phyloP scores from a whole-genome alignment of 2,329 filamentous ascomycete genomes.

The Penicillium sp. region DNA sequence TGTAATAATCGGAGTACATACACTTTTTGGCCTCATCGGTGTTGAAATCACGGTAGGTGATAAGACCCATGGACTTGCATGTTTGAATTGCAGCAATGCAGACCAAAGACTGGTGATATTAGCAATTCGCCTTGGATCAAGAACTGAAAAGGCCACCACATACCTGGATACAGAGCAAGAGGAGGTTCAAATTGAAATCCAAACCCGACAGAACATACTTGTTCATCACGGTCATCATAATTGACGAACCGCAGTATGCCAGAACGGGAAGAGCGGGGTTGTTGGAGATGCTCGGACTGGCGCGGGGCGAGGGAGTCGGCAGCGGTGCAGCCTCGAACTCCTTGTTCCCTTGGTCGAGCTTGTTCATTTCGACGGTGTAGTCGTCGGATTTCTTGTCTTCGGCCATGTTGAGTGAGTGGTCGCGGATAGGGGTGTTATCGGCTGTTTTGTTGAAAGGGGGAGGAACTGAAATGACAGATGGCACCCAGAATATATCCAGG shows the following conservation, averaged over 20 bases:
- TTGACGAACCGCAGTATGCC: conserved; percentile 92
- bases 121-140: conserved; percentile 9
- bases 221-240: conserved; percentile 99
- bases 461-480: conserved; percentile 3
- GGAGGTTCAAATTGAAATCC: conserved; percentile 94
- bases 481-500: conserved; percentile 1
- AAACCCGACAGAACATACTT: conserved; percentile 94
- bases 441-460: conserved; percentile 1
- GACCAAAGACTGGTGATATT: conserved; percentile 68
- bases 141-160: conserved; percentile 29
- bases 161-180: conserved; percentile 91
- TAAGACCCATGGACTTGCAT: conserved; percentile 78
- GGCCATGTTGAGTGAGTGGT: conserved; percentile 60
- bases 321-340: conserved; percentile 44
- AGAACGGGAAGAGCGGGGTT: conserved; percentile 78
- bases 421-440: conserved; percentile 8
- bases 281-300: conserved; percentile 59
- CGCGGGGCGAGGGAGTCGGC: conserved; percentile 37
- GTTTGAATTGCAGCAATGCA: conserved; percentile 81
- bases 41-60: conserved; percentile 83
- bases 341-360: conserved; percentile 54
- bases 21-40: conserved; percentile 88
- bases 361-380: conserved; percentile 69
- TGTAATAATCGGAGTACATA: conserved; percentile 47
- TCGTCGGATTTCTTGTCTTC: conserved; percentile 87